Evolutionary conservation across 2,329 filamentous ascomycete genomes (phyloP), one percentile per base, ranked within the genome.

Genomic region (Penicillium rolfsii): DNA sequence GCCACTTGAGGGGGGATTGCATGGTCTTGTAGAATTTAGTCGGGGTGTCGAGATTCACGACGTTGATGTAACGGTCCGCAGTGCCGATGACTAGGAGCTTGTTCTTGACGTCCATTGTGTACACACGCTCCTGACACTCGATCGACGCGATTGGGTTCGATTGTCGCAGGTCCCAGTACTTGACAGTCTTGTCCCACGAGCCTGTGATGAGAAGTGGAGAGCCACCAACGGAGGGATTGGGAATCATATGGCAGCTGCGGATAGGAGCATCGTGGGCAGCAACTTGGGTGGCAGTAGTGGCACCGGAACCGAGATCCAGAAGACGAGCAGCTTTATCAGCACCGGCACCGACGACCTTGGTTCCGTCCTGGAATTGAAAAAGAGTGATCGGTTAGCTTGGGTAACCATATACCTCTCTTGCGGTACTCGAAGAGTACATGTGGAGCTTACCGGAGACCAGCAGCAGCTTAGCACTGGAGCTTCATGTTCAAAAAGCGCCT

Each of bases 1-100:
- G 95, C 92, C 93, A 99, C 81, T 99, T 99, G 48, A 99, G 85
- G 3, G 95, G 95, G 73, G 92, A 97, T 79, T 97, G 92, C 54
- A 97, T 85, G 9, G 91, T 94, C 85, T 99, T 99, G 86, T 96
- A 97, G 78, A 97, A 92, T 71, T 91, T 92, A 56, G 86, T 87
- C 4, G 95, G 95, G 63, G 96, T 89, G 74, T 90, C 89, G 58
- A 99, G 86, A 79, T 97, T 93, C 79, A 99, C 84, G 64, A 99
- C 89, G 76, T 98, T 93, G 83, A 99, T 96, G 79, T 96, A 96
- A 62, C 95, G 88, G 74, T 99, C 95, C 12, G 95, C 95, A 0
- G 93, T 98, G 64, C 91, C 95, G 59, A 97, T 83, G 22, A 99
- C 95, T 45, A 97, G 86, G 54, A 99, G 84, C 71, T 95, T 89